phyloP scores from a whole-genome alignment of 495 filamentous ascomycete species.

The Daldinia loculata region DNA sequence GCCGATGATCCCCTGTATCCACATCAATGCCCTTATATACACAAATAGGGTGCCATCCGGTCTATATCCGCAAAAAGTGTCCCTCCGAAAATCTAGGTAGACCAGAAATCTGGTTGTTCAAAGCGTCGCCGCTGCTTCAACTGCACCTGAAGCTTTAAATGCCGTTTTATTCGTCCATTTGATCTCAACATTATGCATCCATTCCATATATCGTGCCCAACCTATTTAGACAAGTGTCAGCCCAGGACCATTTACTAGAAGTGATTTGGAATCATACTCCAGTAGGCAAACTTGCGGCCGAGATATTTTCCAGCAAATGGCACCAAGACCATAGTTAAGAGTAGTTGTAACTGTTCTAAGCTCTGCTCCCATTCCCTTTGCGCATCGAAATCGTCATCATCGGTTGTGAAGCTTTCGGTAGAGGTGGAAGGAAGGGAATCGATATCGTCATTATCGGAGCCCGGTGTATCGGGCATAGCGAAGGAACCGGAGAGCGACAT shows the following conservation, averaged over 20 bases:
- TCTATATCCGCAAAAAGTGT: slow-evolving; percentile 12
- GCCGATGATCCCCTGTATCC: slow-evolving; percentile 12
- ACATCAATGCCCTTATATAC: slow-evolving; percentile 28
- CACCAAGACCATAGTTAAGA: slow-evolving; percentile 91
- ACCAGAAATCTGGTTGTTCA: slow-evolving; percentile 50
- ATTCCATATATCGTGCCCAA: slow-evolving; percentile 67
- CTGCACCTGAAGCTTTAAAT: slow-evolving; percentile 74
- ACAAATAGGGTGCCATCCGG: slow-evolving; percentile 23
- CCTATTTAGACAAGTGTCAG: slow-evolving; percentile 45
- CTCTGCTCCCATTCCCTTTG: slow-evolving; percentile 94
- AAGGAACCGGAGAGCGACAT: slow-evolving; percentile 57
- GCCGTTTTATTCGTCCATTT: slow-evolving; percentile 58
- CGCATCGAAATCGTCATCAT: slow-evolving; percentile 76
- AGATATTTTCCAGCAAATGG: slow-evolving; percentile 94
- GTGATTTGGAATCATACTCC: slow-evolving; percentile 68
- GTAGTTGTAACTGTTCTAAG: slow-evolving; percentile 88
- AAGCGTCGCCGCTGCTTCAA: slow-evolving; percentile 74
- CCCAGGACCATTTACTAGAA: background rate
- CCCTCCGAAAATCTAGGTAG: slow-evolving; percentile 6
- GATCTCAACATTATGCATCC: slow-evolving; percentile 64
- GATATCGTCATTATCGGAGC: slow-evolving; percentile 70
- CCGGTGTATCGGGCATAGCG: slow-evolving; percentile 52
- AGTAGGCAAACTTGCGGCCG: slow-evolving; percentile 93
- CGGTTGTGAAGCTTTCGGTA: slow-evolving; percentile 65
- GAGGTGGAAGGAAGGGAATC: slow-evolving; percentile 82